Evolutionary conservation across 306 rosid species (phyloP).

Genomic region (Cucurbita moschata): DNA sequence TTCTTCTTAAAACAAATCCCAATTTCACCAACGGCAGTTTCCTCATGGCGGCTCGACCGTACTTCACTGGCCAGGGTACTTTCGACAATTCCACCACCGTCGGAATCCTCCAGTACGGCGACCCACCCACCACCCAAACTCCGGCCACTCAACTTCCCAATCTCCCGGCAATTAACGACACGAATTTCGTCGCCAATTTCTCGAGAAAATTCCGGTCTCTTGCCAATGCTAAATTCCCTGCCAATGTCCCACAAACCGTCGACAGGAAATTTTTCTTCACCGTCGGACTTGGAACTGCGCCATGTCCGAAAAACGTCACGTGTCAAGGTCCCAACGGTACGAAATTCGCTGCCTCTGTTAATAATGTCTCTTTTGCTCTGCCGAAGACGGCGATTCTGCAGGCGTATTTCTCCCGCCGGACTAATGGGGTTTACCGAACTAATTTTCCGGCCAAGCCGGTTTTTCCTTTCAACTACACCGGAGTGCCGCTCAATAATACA

Average conservation of each 20-base stretch:
- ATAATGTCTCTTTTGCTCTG: slow-evolving; percentile 58
- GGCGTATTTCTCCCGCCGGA: slow-evolving; percentile 28
- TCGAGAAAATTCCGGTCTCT: slow-evolving; percentile 33
- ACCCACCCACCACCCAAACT: slow-evolving; percentile 13
- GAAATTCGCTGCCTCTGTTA: slow-evolving; percentile 50
- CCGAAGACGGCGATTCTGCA: slow-evolving; percentile 57
- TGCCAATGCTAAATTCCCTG: slow-evolving; percentile 39
- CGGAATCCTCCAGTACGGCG: slow-evolving; percentile 45
- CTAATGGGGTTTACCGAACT: slow-evolving; percentile 39
- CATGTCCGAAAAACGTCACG: slow-evolving; percentile 57
- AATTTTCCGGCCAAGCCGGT: slow-evolving; percentile 47
- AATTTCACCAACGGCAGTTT: slow-evolving; percentile 40
- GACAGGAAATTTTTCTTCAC: slow-evolving; percentile 48
- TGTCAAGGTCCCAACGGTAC: slow-evolving; percentile 77
- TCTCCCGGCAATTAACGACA: slow-evolving; percentile 55
- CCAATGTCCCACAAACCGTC: slow-evolving; percentile 45
- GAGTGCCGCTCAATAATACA: slow-evolving; percentile 61
- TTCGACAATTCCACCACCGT: slow-evolving; percentile 63
- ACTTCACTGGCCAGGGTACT: slow-evolving; percentile 40
- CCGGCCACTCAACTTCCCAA: slow-evolving; percentile 28
- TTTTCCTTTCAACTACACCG: slow-evolving; percentile 53
- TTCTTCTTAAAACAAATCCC: slow-evolving; percentile 48
- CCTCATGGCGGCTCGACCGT: slow-evolving; percentile 53
- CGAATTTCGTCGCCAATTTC: slow-evolving; percentile 43
- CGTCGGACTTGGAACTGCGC: slow-evolving; percentile 57